Percentiles rank a stretch among this genome's conserved stretches.
Conservation (phyloP, 2,329 filamentous ascomycete species). For the Curvularia spicifera region DNA sequence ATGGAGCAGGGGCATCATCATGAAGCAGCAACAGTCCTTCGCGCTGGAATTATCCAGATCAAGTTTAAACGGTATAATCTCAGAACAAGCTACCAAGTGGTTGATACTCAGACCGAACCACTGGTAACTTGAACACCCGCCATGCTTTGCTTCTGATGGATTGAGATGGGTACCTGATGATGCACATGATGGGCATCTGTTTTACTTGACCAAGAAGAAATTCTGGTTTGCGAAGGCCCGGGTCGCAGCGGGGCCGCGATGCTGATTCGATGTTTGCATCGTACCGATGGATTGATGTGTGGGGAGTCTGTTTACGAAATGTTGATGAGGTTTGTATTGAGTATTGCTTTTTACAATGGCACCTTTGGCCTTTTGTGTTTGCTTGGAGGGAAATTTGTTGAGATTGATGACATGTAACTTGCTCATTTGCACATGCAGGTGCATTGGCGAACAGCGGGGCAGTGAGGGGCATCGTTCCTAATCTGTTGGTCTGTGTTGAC, state of each 20-base stretch:
- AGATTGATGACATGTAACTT: conserved; percentile 5
- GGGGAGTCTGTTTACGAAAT: background rate
- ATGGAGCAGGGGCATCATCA: conserved; percentile 40
- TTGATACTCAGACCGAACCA: background rate
- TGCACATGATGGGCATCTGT: conserved; percentile 15
- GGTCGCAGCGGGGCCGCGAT: conserved; percentile 1
- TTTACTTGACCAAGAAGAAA: conserved; percentile 19
- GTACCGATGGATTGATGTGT: conserved; percentile 14
- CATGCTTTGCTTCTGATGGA: conserved; percentile 30
- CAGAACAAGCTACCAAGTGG: conserved; percentile 21
- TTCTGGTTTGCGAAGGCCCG: conserved; percentile 10
- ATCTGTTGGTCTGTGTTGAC: conserved; percentile 8
- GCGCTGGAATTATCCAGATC: conserved; percentile 86
- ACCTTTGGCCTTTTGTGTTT: background rate
- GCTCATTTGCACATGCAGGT: conserved; percentile 14
- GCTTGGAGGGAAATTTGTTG: background rate
- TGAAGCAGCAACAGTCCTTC: conserved; percentile 80
- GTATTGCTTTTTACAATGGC: conserved; percentile 7
- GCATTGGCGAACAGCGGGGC: conserved; percentile 20
- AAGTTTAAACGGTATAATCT: conserved; percentile 74
- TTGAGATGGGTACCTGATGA: conserved; percentile 29
- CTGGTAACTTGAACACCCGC: conserved; percentile 25
- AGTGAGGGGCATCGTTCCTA: conserved; percentile 18
- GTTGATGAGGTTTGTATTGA: background rate
- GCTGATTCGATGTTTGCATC: conserved; percentile 23